Conservation (phyloP, 495 filamentous ascomycete genomes). For the Jackrogersella minutella region DNA sequence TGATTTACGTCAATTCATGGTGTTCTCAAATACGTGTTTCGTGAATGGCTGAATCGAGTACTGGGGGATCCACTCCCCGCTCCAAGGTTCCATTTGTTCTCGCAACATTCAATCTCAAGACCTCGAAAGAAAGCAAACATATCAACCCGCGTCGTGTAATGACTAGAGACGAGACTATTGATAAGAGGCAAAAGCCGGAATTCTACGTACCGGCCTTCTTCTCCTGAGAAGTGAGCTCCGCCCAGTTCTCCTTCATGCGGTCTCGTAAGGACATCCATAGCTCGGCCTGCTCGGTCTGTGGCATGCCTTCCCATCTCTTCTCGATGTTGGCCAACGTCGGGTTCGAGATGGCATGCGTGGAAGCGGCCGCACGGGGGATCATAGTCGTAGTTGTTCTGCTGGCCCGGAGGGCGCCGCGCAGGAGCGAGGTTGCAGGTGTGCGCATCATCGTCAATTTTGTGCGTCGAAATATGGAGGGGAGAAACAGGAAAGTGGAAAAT, state of each 20-base stretch:
- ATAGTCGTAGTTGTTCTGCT: slow-evolving; percentile 48
- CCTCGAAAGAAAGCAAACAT: background rate
- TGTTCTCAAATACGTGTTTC: slow-evolving; percentile 32
- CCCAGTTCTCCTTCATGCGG: slow-evolving; percentile 97
- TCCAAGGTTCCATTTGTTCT: slow-evolving; percentile 2
- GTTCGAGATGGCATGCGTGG: slow-evolving; percentile 93
- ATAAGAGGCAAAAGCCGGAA: background rate
- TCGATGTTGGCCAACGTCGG: slow-evolving; percentile 97
- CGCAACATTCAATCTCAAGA: slow-evolving; percentile 2
- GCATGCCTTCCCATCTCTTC: slow-evolving; percentile 98
- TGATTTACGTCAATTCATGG: slow-evolving; percentile 30
- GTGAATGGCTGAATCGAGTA: slow-evolving; percentile 38
- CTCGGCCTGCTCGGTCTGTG: slow-evolving; percentile 97
- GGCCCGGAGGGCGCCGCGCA: slow-evolving; percentile 55
- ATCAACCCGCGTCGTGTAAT: background rate
- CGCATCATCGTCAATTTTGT: slow-evolving; percentile 49
- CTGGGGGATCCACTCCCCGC: slow-evolving; percentile 31
- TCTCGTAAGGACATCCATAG: slow-evolving; percentile 97
- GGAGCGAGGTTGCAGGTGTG: slow-evolving; percentile 47
- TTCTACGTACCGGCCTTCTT: slow-evolving; percentile 94
- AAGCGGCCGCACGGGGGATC: slow-evolving; percentile 68
- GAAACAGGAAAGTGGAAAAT: slow-evolving; percentile 1
- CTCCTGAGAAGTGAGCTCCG: slow-evolving; percentile 91
- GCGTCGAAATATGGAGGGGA: background rate
- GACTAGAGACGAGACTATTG: background rate